A percentile compares a stretch with the other conserved stretches of the same genome.
Evolutionary conservation across 495 filamentous ascomycete species (phyloP).

Genomic region (Corynascus novoguineensis): DNA sequence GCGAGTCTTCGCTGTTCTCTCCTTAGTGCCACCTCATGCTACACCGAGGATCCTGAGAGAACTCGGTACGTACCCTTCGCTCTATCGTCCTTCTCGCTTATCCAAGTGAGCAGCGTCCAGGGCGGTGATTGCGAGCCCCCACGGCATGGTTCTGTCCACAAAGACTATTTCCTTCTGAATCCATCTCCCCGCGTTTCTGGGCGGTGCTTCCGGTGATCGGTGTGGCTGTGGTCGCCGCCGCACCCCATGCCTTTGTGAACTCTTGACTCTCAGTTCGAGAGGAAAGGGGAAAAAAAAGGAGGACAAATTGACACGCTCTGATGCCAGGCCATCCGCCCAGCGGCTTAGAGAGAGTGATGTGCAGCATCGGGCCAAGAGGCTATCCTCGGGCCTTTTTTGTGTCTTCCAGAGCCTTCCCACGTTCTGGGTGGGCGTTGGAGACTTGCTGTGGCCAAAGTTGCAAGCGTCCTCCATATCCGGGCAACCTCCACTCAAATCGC

Average conservation of each 20-base stretch:
- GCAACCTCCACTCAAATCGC: conserved; percentile 5
- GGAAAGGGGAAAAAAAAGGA: not conserved
- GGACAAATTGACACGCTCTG: not conserved
- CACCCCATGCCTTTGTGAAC: not conserved
- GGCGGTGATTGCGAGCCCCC: not conserved
- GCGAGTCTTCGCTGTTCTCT: too few relatives aligned
- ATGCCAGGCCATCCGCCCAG: not conserved
- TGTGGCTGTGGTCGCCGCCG: conserved; percentile 1
- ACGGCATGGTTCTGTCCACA: not conserved
- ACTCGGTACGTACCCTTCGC: too few relatives aligned
- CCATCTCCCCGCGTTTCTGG: too few relatives aligned
- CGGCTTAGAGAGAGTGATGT: not conserved
- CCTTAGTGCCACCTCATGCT: too few relatives aligned
- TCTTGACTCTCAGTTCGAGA: not conserved
- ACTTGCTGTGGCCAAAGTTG: not conserved
- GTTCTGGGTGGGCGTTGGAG: not conserved
- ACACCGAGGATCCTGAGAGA: too few relatives aligned
- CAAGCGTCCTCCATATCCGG: conserved; percentile 2
- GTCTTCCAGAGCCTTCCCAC: not conserved
- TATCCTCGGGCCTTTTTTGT: not conserved
- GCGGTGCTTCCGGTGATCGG: not conserved
- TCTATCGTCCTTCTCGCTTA: too few relatives aligned
- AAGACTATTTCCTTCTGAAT: not conserved
- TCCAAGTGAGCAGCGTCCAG: too few relatives aligned
- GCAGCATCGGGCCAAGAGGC: not conserved